Percentiles rank a stretch among this genome's conserved stretches.
Evolutionary conservation across 2,329 filamentous ascomycete genomes (phyloP).

Genomic region (Iodosphaeria phyllophila): DNA sequence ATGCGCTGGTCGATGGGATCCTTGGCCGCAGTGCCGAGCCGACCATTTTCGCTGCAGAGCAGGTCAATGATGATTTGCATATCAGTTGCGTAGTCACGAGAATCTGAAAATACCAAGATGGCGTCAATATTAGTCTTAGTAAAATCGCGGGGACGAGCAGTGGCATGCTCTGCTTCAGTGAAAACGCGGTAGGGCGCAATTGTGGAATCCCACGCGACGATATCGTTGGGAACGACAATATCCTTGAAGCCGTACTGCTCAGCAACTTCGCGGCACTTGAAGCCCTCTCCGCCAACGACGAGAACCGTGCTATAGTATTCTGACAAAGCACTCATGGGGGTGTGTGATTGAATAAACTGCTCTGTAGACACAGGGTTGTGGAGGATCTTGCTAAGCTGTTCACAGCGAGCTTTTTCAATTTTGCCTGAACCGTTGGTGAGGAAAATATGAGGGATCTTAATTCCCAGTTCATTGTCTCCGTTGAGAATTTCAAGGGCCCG

Average conservation of each 20-base stretch:
- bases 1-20: conserved; percentile 48
- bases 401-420: conserved; percentile 43
- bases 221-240: conserved; percentile 56
- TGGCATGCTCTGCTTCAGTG: conserved; percentile 45
- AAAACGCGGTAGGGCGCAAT: conserved; percentile 53
- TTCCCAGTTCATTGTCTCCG: conserved; percentile 58
- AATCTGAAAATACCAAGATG: conserved; percentile 59
- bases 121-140: conserved; percentile 53
- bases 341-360: conserved; percentile 64
- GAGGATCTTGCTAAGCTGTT: conserved; percentile 50
- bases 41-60: conserved; percentile 47
- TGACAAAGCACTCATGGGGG: conserved; percentile 55
- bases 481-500: conserved; percentile 52
- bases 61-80: conserved; percentile 63
- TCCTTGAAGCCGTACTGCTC: conserved; percentile 59
- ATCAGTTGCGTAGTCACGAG: conserved; percentile 55
- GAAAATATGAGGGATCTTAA: conserved; percentile 61
- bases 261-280: conserved; percentile 54
- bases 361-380: conserved; percentile 45
- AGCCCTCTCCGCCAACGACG: conserved; percentile 58
- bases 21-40: conserved; percentile 43
- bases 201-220: conserved; percentile 48
- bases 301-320: conserved; percentile 65
- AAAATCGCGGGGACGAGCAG: conserved; percentile 54
- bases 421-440: conserved; percentile 60